phyloP scores from a whole-genome alignment of 2,329 filamentous ascomycete genomes.

The Aspergillus sclerotialis region DNA sequence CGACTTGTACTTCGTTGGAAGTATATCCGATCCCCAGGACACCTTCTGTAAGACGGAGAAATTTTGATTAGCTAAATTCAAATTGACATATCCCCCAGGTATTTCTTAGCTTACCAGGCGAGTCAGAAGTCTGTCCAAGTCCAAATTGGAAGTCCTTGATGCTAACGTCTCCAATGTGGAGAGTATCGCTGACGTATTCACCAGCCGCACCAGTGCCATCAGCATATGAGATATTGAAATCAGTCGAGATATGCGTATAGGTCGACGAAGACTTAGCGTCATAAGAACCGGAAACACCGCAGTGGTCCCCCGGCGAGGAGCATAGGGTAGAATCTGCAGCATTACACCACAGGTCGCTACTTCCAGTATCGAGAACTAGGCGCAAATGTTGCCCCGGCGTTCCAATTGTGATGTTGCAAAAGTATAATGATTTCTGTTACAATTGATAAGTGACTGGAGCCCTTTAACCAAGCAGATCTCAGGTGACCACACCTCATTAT shows the following conservation, averaged over 20 bases:
- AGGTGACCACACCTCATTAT: slow-evolving; percentile 43
- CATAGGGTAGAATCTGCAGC: slow-evolving; percentile 45
- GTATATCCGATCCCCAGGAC: slow-evolving; percentile 82
- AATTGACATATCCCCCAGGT: too few relatives aligned
- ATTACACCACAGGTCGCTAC: slow-evolving; percentile 58
- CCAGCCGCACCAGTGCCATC: slow-evolving; percentile 72
- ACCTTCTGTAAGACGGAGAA: slow-evolving; percentile 49
- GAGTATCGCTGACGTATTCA: slow-evolving; percentile 71
- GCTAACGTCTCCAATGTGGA: slow-evolving; percentile 47
- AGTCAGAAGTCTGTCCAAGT: slow-evolving; percentile 50
- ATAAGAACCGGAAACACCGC: slow-evolving; percentile 46
- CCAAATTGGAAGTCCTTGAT: slow-evolving; percentile 53
- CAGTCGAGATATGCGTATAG: slow-evolving; percentile 63
- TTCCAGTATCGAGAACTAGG: slow-evolving; percentile 56
- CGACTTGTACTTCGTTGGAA: slow-evolving; percentile 59
- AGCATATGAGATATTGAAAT: slow-evolving; percentile 83
- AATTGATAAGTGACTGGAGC: slow-evolving; percentile 2
- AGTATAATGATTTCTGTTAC: slow-evolving; percentile 48
- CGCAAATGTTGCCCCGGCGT: slow-evolving; percentile 50
- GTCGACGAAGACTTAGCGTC: slow-evolving; percentile 60
- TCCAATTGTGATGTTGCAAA: slow-evolving; percentile 51
- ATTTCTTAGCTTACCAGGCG: too few relatives aligned
- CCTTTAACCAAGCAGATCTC: too few relatives aligned
- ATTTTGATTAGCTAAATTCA: too few relatives aligned
- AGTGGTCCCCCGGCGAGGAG: slow-evolving; percentile 31